Percentiles rank a stretch among this genome's conserved stretches.
Conservation (phyloP, 169 alveolate genomes). For the Eimeria zaria region DNA sequence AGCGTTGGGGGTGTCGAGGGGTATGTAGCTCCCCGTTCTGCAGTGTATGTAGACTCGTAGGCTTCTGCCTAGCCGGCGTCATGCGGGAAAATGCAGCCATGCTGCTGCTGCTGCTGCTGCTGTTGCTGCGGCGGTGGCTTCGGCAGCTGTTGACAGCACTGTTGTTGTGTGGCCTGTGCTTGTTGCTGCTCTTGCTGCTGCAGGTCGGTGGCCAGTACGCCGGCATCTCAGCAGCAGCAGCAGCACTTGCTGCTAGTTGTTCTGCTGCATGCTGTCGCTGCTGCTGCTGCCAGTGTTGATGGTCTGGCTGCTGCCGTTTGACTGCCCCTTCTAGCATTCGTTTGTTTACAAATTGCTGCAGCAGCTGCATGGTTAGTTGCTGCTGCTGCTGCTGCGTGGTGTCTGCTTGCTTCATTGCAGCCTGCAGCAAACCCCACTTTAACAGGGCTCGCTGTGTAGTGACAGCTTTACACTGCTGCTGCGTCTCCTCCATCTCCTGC, state of each 20-base stretch:
- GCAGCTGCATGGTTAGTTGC: slow-evolving; percentile 39
- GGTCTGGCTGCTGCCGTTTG: slow-evolving; percentile 1
- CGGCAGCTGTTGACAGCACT: slow-evolving; percentile 29
- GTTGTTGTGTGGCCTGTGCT: not conserved
- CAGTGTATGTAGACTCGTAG: not conserved
- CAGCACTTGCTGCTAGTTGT: not conserved
- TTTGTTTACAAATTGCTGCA: not conserved
- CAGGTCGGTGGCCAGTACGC: not conserved
- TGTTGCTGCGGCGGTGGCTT: slow-evolving; percentile 22
- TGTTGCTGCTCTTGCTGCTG: slow-evolving; percentile 5
- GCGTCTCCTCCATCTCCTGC: slow-evolving; percentile 19
- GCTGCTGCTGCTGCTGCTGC: slow-evolving; percentile 57
- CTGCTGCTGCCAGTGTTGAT: slow-evolving; percentile 43
- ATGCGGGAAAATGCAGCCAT: not conserved
- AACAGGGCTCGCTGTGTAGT: not conserved
- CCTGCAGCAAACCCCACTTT: slow-evolving; percentile 48
- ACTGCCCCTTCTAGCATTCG: not conserved
- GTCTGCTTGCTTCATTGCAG: slow-evolving; percentile 29
- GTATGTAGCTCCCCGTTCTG: slow-evolving; percentile 28
- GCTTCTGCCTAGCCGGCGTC: not conserved
- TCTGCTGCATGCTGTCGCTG: not conserved
- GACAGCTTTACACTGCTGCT: not conserved
- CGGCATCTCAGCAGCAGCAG: slow-evolving; percentile 21
- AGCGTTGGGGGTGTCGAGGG: slow-evolving; percentile 18
- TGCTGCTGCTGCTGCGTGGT: slow-evolving; percentile 61